Percentiles rank a stretch among this genome's conserved stretches.
Conservation (phyloP, 2,329 filamentous ascomycete species). For the Aspergillus melleus region DNA sequence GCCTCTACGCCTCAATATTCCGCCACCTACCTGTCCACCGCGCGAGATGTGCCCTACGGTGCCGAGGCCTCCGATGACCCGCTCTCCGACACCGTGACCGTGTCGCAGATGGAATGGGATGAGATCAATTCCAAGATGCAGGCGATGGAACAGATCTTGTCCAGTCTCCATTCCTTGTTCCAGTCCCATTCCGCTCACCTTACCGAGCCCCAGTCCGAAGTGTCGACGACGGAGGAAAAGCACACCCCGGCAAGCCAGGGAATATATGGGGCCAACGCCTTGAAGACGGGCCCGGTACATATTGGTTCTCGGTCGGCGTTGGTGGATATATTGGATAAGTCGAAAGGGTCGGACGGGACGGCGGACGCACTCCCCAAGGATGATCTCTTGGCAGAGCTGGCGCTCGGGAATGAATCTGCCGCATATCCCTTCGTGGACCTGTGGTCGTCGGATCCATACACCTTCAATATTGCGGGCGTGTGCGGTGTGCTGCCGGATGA, state of each 20-base stretch:
- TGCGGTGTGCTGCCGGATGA: constrained; percentile 58
- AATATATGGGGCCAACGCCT: constrained; percentile 30
- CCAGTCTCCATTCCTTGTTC: constrained; percentile 33
- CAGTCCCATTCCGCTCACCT: constrained; percentile 25
- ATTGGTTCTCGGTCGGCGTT: constrained; percentile 59
- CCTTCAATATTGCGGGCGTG: constrained; percentile 56
- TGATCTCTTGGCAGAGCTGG: constrained; percentile 59
- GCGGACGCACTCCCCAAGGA: constrained; percentile 56
- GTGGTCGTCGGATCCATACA: constrained; percentile 61
- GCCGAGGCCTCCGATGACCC: constrained; percentile 20
- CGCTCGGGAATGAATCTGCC: constrained; percentile 60
- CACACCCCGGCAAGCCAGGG: constrained; percentile 24
- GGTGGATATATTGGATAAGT: constrained; percentile 55
- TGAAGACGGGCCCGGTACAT: constrained; percentile 56
- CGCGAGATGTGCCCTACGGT: constrained; percentile 22
- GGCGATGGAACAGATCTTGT: constrained; percentile 35
- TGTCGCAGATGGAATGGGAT: constrained; percentile 37
- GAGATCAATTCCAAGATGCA: constrained; percentile 37
- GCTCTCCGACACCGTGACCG: constrained; percentile 29
- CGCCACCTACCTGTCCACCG: constrained; percentile 14
- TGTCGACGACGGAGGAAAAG: constrained; percentile 11
- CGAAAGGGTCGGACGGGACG: constrained; percentile 38
- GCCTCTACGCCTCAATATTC: constrained; percentile 13
- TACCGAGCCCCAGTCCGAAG: constrained; percentile 12
- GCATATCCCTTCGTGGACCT: constrained; percentile 63